Percentiles rank a stretch among this genome's conserved stretches.
phyloP scores from a whole-genome alignment of 2,329 filamentous ascomycete species.

The Allantophomopsis cytisporea region DNA sequence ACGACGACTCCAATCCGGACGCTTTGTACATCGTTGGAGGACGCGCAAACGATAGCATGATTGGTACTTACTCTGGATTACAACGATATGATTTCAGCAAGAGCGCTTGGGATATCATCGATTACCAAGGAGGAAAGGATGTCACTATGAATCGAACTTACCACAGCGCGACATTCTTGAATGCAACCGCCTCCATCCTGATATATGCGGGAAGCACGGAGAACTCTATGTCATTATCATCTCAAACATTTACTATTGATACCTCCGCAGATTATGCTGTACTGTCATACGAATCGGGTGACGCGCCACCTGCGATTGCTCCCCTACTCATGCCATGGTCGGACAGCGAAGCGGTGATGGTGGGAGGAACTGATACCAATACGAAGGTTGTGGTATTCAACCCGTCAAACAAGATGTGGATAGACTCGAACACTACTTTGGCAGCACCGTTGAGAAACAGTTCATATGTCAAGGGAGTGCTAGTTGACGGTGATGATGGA shows the following conservation, averaged over 20 bases:
- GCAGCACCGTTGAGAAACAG: constrained; percentile 44
- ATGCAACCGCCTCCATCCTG: constrained; percentile 56
- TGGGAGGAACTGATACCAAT: constrained; percentile 59
- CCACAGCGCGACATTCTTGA: constrained; percentile 67
- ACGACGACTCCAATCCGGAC: constrained; percentile 38
- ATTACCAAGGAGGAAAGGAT: constrained; percentile 17
- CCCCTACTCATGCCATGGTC: constrained; percentile 70
- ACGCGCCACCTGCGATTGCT: constrained; percentile 45
- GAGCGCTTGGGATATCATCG: constrained; percentile 43
- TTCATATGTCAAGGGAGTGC: constrained; percentile 41
- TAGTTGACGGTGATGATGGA: constrained; percentile 61
- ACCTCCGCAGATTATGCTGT: constrained; percentile 52
- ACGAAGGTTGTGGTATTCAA: constrained; percentile 62
- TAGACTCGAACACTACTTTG: constrained; percentile 50
- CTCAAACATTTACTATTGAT: constrained; percentile 63
- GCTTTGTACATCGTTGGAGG: constrained; percentile 78
- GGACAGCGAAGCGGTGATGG: constrained; percentile 52
- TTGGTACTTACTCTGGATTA: constrained; percentile 54
- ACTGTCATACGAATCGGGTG: constrained; percentile 36
- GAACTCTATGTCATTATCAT: constrained; percentile 41
- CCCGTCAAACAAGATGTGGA: constrained; percentile 43
- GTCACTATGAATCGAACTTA: constrained; percentile 47
- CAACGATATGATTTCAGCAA: constrained; percentile 51
- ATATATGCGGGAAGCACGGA: constrained; percentile 68
- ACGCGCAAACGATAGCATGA: constrained; percentile 28